Percentiles rank a stretch among this genome's conserved stretches.
These are phyloP conservation scores for Porogramme epimiltina DNA, from an alignment of 1,284 basidiomycete species.

Conservation along the genomic window DNA sequence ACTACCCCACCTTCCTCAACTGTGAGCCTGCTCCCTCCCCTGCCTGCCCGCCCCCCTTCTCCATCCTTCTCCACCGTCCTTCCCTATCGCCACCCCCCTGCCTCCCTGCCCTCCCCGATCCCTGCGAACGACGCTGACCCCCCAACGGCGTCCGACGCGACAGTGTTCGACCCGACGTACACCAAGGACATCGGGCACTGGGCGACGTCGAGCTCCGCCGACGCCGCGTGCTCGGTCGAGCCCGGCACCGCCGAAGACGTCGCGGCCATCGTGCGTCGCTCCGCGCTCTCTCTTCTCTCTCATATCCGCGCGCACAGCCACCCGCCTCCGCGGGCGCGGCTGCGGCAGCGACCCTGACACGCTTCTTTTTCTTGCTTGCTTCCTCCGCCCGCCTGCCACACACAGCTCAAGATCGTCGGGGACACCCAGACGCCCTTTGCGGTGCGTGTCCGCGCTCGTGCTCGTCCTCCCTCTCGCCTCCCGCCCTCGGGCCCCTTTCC, in stretches of 20 bases:
- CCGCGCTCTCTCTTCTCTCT: neutral
- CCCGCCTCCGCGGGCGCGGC: neutral
- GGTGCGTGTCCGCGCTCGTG: conserved; percentile 25
- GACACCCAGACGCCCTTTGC: conserved; percentile 39
- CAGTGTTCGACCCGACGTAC: conserved; percentile 18
- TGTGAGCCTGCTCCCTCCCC: conserved; percentile 26
- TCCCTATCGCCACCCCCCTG: neutral
- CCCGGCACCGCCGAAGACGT: conserved; percentile 32
- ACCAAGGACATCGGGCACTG: conserved; percentile 32
- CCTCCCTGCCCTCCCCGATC: neutral
- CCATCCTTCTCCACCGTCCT: neutral
- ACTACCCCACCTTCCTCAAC: conserved; percentile 34
- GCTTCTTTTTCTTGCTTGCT: too few relatives aligned
- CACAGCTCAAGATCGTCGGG: conserved; percentile 39
- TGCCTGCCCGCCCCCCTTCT: neutral
- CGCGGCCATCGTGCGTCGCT: conserved; percentile 23
- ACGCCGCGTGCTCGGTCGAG: conserved; percentile 25
- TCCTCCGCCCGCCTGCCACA: neutral
- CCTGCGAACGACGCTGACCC: too few relatives aligned
- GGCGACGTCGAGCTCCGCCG: conserved; percentile 28
- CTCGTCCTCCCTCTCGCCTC: neutral
- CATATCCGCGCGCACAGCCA: neutral
- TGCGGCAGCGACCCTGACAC: too few relatives aligned
- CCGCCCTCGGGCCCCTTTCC: neutral
- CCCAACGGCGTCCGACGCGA: too few relatives aligned